A percentile compares a stretch with the other conserved stretches of the same genome.
Conservation (phyloP, 108 stramenopile species). For the Stephanodiscus triporus region DNA sequence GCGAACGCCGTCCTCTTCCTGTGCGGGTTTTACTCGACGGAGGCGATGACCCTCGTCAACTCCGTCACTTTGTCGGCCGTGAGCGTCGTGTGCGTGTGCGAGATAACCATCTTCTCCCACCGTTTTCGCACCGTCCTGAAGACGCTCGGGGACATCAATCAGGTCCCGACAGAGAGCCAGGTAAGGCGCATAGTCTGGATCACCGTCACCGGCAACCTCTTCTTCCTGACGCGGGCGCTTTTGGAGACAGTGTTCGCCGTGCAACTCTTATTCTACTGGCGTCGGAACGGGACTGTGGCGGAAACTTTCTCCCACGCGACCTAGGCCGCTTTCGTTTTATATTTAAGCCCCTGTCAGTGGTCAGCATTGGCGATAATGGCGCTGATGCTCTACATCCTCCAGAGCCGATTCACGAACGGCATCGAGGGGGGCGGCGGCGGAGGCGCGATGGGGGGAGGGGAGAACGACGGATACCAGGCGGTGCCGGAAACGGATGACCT, state of each 20-base stretch:
- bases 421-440: constrained; percentile 15
- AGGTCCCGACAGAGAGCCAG: constrained; percentile 94
- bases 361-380: constrained; percentile 88
- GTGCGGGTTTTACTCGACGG: constrained; percentile 77
- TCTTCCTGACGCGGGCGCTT: constrained; percentile 91
- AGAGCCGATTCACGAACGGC: constrained; percentile 71
- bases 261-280: constrained; percentile 76
- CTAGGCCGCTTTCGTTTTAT: constrained; percentile 92
- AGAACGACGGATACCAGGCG: constrained; percentile 8
- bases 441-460: background rate
- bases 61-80: constrained; percentile 83
- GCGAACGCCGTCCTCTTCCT: constrained; percentile 86
- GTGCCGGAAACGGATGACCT: constrained; percentile 27
- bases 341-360: constrained; percentile 81
- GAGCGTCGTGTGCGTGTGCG: constrained; percentile 85
- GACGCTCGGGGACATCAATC: constrained; percentile 95
- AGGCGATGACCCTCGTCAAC: constrained; percentile 95
- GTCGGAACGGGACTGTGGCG: constrained; percentile 74
- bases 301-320: constrained; percentile 75
- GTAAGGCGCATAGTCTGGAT: constrained; percentile 95
- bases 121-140: constrained; percentile 92
- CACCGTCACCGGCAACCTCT: constrained; percentile 94
- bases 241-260: constrained; percentile 82
- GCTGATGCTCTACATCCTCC: constrained; percentile 92
- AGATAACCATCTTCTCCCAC: constrained; percentile 94